These are phyloP conservation scores for Boletus tylopilopsis DNA, from an alignment of 768 basidiomycete species.

Conservation along the genomic window DNA sequence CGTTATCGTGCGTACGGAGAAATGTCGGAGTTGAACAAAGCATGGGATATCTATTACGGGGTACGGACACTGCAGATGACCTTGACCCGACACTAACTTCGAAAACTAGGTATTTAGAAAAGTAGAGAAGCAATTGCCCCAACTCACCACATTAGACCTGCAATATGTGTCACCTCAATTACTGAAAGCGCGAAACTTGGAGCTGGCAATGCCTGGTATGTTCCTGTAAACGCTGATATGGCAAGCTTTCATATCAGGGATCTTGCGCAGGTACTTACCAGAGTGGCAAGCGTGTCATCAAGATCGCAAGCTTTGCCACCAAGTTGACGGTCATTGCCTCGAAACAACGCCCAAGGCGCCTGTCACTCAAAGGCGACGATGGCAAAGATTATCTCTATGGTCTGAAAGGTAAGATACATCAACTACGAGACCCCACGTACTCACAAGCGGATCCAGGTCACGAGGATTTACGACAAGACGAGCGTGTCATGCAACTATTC, in stretches of 20 bases:
- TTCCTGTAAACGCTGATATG: neutral
- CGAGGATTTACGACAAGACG: slow-evolving; percentile 98
- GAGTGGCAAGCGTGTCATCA: slow-evolving; percentile 78
- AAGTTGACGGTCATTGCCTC: slow-evolving; percentile 93
- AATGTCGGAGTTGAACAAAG: slow-evolving; percentile 86
- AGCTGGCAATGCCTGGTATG: slow-evolving; percentile 92
- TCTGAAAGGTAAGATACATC: slow-evolving; percentile 66
- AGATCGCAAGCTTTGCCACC: slow-evolving; percentile 79
- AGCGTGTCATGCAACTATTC: slow-evolving; percentile 98
- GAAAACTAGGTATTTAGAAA: slow-evolving; percentile 82
- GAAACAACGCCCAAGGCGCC: slow-evolving; percentile 91
- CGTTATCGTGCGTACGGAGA: slow-evolving; percentile 86
- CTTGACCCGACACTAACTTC: neutral
- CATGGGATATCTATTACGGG: slow-evolving; percentile 98
- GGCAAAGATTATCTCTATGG: slow-evolving; percentile 89
- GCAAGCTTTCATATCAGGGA: neutral
- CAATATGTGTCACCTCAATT: slow-evolving; percentile 97
- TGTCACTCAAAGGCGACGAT: slow-evolving; percentile 85
- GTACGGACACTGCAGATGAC: slow-evolving; percentile 41
- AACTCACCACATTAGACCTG: slow-evolving; percentile 84
- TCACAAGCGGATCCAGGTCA: slow-evolving; percentile 56
- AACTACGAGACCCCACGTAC: neutral
- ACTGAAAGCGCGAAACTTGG: slow-evolving; percentile 82
- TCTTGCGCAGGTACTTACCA: slow-evolving; percentile 76
- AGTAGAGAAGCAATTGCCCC: slow-evolving; percentile 90